Evolutionary conservation across 2,329 filamentous ascomycete genomes (phyloP).

Genomic region (Hymenoscyphus repandus): DNA sequence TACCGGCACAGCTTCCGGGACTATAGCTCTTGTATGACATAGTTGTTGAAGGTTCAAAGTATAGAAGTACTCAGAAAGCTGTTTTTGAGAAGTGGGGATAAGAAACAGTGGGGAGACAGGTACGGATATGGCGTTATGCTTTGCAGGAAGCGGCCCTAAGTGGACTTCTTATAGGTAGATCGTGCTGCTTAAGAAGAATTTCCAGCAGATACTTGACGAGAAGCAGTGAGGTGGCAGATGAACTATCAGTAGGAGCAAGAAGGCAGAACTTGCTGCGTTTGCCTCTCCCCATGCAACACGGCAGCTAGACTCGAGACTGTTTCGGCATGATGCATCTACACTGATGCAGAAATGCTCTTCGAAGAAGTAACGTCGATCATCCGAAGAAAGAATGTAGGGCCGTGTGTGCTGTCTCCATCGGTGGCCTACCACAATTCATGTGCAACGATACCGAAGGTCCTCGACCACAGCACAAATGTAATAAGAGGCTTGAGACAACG

Average conservation of each 20-base stretch:
- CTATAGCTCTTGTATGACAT: constrained; percentile 30
- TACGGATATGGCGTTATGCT: constrained; percentile 29
- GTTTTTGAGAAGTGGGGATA: constrained; percentile 16
- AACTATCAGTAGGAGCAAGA: constrained; percentile 20
- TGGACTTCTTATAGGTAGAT: constrained; percentile 29
- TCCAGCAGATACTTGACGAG: constrained; percentile 7
- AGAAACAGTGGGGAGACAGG: constrained; percentile 24
- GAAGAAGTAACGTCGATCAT: constrained; percentile 32
- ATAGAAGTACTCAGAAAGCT: constrained; percentile 8
- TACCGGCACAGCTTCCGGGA: constrained; percentile 21
- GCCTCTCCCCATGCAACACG: constrained; percentile 29
- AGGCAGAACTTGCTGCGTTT: constrained; percentile 25
- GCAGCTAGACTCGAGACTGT: constrained; percentile 29
- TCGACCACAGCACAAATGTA: constrained; percentile 22
- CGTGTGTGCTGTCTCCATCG: constrained; percentile 31
- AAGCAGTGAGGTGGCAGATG: constrained; percentile 30
- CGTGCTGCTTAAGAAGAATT: constrained; percentile 8
- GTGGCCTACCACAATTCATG: constrained; percentile 28
- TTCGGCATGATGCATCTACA: constrained; percentile 32
- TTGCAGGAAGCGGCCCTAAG: constrained; percentile 26
- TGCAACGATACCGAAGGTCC: constrained; percentile 26
- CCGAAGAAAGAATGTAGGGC: constrained; percentile 24
- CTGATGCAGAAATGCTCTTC: constrained; percentile 23
- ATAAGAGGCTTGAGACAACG: constrained; percentile 26
- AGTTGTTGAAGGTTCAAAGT: constrained; percentile 12